Conservation (phyloP, 805 yeast genomes). For the Blastobotrys parvus region DNA sequence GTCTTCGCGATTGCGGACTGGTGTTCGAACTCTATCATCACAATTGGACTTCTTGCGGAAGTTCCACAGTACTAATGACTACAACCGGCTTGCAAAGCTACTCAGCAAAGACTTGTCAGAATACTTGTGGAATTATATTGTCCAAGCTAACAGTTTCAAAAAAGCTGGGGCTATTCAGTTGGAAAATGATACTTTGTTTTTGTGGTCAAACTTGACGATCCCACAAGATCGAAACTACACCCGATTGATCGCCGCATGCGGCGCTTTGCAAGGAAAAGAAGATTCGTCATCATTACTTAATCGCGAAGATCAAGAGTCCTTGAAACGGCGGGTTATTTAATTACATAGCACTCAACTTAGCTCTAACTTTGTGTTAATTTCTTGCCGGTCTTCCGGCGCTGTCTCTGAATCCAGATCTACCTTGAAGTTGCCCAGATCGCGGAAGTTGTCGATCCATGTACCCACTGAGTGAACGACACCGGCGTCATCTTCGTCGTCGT, state of each 20-base stretch:
- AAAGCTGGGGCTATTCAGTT: slow-evolving; percentile 31
- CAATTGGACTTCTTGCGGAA: slow-evolving; percentile 26
- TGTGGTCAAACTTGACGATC: slow-evolving; percentile 23
- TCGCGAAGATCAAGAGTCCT: background rate
- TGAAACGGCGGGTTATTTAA: background rate
- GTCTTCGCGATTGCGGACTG: slow-evolving; percentile 21
- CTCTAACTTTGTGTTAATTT: background rate
- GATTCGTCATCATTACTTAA: too few relatives aligned
- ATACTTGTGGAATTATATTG: slow-evolving; percentile 33
- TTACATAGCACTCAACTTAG: background rate
- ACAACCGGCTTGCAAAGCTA: slow-evolving; percentile 19
- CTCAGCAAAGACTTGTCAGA: slow-evolving; percentile 27
- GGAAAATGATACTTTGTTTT: slow-evolving; percentile 24
- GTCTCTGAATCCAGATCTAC: too few relatives aligned
- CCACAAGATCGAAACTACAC: slow-evolving; percentile 8
- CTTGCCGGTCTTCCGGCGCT: too few relatives aligned
- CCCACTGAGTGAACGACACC: slow-evolving; percentile 17
- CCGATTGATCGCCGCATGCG: slow-evolving; percentile 1
- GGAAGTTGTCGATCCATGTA: slow-evolving; percentile 16
- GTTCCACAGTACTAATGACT: slow-evolving; percentile 28
- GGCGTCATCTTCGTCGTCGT: slow-evolving; percentile 18
- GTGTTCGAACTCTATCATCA: slow-evolving; percentile 22
- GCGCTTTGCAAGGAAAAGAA: too few relatives aligned
- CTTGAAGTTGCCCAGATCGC: slow-evolving; percentile 10
- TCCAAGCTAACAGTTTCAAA: slow-evolving; percentile 33